Base-by-base conservation (phyloP, 768 basidiomycete genomes). In the Lactarius psammicola region DNA sequence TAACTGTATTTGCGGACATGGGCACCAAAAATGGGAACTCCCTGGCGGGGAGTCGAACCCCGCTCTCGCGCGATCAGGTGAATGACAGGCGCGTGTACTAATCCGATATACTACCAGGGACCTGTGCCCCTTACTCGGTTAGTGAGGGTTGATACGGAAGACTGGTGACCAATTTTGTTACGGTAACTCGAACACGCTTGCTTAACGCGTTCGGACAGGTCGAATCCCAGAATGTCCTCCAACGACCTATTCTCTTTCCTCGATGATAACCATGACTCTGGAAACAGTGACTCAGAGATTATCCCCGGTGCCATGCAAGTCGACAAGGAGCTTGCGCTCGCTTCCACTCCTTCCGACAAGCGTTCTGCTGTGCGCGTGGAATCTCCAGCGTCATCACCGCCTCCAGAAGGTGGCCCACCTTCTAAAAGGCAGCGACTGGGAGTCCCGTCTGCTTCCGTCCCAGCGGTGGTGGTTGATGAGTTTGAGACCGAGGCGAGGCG, bases 401-500 rank as follows among this genome's bases (percentile, higher is more conserved):
- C 73, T 73, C 42, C 75, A 71, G 49, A 74, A 76, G 74, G 78
- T 15, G 79, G 77, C 8, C 79, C 80, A 3, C 75, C 77, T 2
- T 71, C 76, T 1, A 94, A 94, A 76, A 87, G 83, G 72, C 75
- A 81, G 4, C 81, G 89, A 44, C 68, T 86, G n/a, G 80, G 79
- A 9, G 51, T 23, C 26, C 23, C 62, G 6, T 56, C 69, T 0
- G 82, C 87, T 2, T 87, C 88, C 5, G 82, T 83, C 60, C 92
- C 94, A 9, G 81, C 93, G 0, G 87, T 94, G 8, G 83, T 96
- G 28, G 62, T 67, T 13, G 96, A 98, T 76, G 95, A 96, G 69
- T 94, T 98, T 73, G 93, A 95, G 77, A 94, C 90, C 1, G 93
- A 95, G 71, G 94, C 92, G 0, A 94, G 92, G 75, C 86, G 95